Evolutionary conservation across 805 yeast genomes (phyloP), one percentile per base, ranked within the genome.

Genomic region (Cyberlindnera amylophila): DNA sequence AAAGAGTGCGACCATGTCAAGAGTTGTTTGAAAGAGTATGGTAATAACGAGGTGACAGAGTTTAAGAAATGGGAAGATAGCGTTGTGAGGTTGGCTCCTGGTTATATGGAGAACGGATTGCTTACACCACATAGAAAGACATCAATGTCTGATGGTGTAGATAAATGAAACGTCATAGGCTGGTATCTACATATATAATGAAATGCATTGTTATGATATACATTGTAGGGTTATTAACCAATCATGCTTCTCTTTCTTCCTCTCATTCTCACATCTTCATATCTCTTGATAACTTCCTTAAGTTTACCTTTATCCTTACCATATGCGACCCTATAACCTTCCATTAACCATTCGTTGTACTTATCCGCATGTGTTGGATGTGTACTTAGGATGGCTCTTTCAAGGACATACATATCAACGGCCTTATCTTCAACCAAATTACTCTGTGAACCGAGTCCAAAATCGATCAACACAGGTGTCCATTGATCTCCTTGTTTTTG

Each of bases 171-270:
- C 24, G 9, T 21, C 8, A 6, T 40, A 14, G 4, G 21, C 36
- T 23, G 9, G 24, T 21, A 6, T 21, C n/a, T n/a, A n/a, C n/a
- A n/a, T n/a, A n/a, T n/a, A n/a, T n/a, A n/a, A n/a, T n/a, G n/a
- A n/a, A n/a, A n/a, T n/a, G n/a, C n/a, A n/a, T n/a, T n/a, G n/a
- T n/a, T n/a, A n/a, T n/a, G n/a, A n/a, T n/a, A n/a, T n/a, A n/a
- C n/a, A n/a, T n/a, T n/a, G n/a, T n/a, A n/a, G n/a, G n/a, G n/a
- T n/a, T n/a, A 13, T 51, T 54, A 82, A 14, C 99, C 99, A 36
- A 90, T 66, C 96, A 91, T 87, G 45, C 95, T 84, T 63, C 99
- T 77, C 74, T 93, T 93, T 52, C 99, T 74, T 1, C 99, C 99
- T 59, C 99, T 78, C 67, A 84, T 62, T 55, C 98, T 71, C 1